These are phyloP conservation scores for Candida ipomoeae DNA, from an alignment of 805 yeast species.

Conservation along the genomic window DNA sequence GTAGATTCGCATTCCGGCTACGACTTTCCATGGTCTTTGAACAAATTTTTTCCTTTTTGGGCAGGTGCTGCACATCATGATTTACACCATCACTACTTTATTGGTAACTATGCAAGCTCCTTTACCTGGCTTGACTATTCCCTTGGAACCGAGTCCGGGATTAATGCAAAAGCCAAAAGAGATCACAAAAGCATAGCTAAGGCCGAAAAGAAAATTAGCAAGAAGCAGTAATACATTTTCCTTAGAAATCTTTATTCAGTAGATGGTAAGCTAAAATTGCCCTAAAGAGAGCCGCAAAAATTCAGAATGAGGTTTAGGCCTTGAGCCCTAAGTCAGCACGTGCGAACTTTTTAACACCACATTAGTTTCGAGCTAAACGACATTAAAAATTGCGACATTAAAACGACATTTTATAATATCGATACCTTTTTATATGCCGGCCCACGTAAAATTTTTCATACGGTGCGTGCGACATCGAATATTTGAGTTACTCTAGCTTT, in stretches of 20 bases:
- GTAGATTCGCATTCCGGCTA: constrained; percentile 97
- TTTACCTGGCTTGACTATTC: constrained; percentile 57
- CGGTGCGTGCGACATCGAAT: constrained; percentile 16
- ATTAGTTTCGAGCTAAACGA: background rate
- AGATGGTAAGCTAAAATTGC: background rate
- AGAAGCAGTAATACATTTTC: constrained; percentile 10
- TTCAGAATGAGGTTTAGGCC: background rate
- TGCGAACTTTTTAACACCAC: background rate
- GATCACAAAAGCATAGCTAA: constrained; percentile 39
- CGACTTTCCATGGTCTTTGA: constrained; percentile 95
- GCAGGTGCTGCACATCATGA: constrained; percentile 99
- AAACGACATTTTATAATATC: constrained; percentile 10
- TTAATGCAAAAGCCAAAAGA: constrained; percentile 46
- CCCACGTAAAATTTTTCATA: constrained; percentile 15
- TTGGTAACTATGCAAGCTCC: constrained; percentile 55
- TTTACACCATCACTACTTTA: constrained; percentile 89
- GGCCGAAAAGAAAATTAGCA: constrained; percentile 35
- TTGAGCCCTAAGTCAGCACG: constrained; percentile 4
- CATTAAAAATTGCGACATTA: constrained; percentile 5
- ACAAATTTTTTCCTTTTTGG: constrained; percentile 92
- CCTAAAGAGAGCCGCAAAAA: background rate
- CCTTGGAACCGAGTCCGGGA: constrained; percentile 55
- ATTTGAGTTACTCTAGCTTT: constrained; percentile 3
- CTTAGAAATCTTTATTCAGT: background rate
- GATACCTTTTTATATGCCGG: constrained; percentile 7